Percentiles rank a stretch among this genome's conserved stretches.
These are phyloP conservation scores for Aegilops sharonensis DNA, from an alignment of 176 grass and related monocot species.

Conservation along the genomic window DNA sequence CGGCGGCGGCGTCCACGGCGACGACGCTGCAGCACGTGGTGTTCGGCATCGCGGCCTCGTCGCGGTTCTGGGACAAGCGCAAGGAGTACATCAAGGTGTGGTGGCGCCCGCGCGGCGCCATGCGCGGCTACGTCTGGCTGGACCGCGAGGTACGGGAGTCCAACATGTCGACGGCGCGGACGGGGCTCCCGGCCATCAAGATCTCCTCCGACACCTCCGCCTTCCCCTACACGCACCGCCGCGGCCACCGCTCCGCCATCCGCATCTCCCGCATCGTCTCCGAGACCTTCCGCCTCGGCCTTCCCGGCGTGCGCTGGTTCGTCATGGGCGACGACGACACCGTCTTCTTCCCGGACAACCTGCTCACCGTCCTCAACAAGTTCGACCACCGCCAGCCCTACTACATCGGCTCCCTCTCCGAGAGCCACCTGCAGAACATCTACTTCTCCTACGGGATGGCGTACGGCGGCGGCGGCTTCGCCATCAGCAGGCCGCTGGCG, in stretches of 20 bases:
- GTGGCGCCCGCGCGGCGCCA: constrained; percentile 63
- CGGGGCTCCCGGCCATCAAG: constrained; percentile 60
- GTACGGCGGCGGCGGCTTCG: constrained; percentile 86
- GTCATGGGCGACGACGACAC: constrained; percentile 99
- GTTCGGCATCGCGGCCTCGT: constrained; percentile 94
- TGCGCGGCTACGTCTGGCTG: constrained; percentile 96
- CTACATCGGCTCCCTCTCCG: constrained; percentile 92
- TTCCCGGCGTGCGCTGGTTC: constrained; percentile 77
- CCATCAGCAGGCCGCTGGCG: constrained; percentile 84
- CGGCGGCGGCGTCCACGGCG: background rate
- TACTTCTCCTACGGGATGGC: constrained; percentile 98
- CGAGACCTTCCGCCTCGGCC: constrained; percentile 82
- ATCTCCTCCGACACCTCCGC: constrained; percentile 73
- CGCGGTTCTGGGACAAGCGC: constrained; percentile 74
- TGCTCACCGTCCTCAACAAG: constrained; percentile 61
- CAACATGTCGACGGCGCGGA: constrained; percentile 39
- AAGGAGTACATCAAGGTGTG: constrained; percentile 98
- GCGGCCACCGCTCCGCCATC: constrained; percentile 83
- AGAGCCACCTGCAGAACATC: constrained; percentile 92
- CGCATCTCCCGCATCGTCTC: constrained; percentile 97
- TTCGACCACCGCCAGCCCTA: constrained; percentile 89
- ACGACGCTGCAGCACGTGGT: constrained; percentile 91
- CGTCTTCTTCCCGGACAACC: constrained; percentile 87
- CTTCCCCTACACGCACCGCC: constrained; percentile 85
- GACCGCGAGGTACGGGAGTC: constrained; percentile 78